Conservation (phyloP, 2,329 filamentous ascomycete genomes). For the Coniochaeta hoffmannii region DNA sequence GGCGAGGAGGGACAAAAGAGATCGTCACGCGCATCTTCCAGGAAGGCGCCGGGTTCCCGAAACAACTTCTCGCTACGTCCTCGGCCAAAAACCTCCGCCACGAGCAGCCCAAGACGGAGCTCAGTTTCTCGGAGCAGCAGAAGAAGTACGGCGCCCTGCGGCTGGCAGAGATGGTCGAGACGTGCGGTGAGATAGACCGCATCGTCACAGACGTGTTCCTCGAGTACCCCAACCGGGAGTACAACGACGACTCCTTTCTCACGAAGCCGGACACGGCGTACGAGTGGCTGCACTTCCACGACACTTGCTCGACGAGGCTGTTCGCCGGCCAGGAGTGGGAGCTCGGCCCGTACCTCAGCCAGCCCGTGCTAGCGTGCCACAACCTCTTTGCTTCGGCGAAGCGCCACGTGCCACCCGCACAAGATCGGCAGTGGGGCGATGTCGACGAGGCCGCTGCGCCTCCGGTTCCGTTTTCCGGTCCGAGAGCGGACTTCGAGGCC, state of each 20-base stretch:
- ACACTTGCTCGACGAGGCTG: slow-evolving; percentile 69
- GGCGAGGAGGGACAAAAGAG: slow-evolving; percentile 64
- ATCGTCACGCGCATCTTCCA: slow-evolving; percentile 73
- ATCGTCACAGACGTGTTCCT: slow-evolving; percentile 80
- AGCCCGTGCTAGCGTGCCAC: slow-evolving; percentile 84
- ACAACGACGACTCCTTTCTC: slow-evolving; percentile 86
- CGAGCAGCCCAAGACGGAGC: slow-evolving; percentile 49
- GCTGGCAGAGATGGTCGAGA: slow-evolving; percentile 68
- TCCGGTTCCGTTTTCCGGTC: slow-evolving; percentile 70
- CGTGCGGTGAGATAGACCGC: slow-evolving; percentile 69
- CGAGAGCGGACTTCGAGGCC: slow-evolving; percentile 73
- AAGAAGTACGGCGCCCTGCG: slow-evolving; percentile 68
- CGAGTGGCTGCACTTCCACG: slow-evolving; percentile 95
- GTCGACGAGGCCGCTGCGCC: slow-evolving; percentile 42
- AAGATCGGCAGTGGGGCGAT: slow-evolving; percentile 38
- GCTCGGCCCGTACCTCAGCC: slow-evolving; percentile 75
- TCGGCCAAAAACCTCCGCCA: slow-evolving; percentile 36
- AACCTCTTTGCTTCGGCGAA: slow-evolving; percentile 73
- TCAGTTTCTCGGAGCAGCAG: slow-evolving; percentile 65
- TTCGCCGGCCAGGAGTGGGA: slow-evolving; percentile 91
- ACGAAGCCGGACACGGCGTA: slow-evolving; percentile 83
- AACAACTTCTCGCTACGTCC: slow-evolving; percentile 25
- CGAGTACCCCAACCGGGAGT: slow-evolving; percentile 78
- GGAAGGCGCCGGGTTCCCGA: slow-evolving; percentile 71
- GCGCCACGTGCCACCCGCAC: slow-evolving; percentile 30